Percentiles rank a stretch among this genome's conserved stretches.
These are phyloP conservation scores for Naganishia onofrii DNA, from an alignment of 768 basidiomycete genomes.

Conservation along the genomic window DNA sequence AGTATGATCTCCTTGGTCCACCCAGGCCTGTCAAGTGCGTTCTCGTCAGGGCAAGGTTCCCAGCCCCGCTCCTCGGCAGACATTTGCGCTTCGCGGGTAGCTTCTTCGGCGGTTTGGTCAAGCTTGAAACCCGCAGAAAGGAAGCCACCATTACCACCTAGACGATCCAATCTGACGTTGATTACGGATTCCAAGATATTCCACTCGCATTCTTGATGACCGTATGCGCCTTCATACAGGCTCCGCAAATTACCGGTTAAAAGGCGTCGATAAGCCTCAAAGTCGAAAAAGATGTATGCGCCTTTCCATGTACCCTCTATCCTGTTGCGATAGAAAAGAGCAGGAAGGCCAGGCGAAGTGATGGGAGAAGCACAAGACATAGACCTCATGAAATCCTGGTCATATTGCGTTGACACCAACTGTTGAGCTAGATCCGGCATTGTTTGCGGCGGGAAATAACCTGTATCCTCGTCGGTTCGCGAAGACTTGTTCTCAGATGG, in stretches of 20 bases:
- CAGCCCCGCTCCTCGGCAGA: conserved; percentile 43
- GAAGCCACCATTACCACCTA: conserved; percentile 44
- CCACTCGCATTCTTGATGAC: conserved; percentile 43
- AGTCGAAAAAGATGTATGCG: conserved; percentile 46
- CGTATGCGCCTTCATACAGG: conserved; percentile 46
- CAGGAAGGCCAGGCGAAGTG: conserved; percentile 42
- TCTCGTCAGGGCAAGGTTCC: conserved; percentile 37
- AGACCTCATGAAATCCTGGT: conserved; percentile 46
- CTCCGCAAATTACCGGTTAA: conserved; percentile 42
- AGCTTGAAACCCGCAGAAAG: conserved; percentile 41
- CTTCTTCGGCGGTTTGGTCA: conserved; percentile 32
- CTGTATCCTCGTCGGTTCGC: neutral
- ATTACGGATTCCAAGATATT: conserved; percentile 44
- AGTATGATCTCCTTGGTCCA: conserved; percentile 52
- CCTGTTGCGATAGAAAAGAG: conserved; percentile 38
- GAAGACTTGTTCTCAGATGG: neutral
- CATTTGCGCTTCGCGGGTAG: conserved; percentile 33
- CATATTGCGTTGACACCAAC: conserved; percentile 38
- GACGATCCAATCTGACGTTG: conserved; percentile 40
- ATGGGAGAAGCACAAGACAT: conserved; percentile 45
- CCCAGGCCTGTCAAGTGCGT: conserved; percentile 41
- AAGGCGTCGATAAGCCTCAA: conserved; percentile 44
- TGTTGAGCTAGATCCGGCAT: conserved; percentile 31
- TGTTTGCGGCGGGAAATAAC: neutral
- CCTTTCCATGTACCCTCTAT: conserved; percentile 47